Percentiles rank a stretch among this genome's conserved stretches.
Evolutionary conservation across 257 asterid genomes (phyloP).

Genomic region (Nyctanthes arbortristis): DNA sequence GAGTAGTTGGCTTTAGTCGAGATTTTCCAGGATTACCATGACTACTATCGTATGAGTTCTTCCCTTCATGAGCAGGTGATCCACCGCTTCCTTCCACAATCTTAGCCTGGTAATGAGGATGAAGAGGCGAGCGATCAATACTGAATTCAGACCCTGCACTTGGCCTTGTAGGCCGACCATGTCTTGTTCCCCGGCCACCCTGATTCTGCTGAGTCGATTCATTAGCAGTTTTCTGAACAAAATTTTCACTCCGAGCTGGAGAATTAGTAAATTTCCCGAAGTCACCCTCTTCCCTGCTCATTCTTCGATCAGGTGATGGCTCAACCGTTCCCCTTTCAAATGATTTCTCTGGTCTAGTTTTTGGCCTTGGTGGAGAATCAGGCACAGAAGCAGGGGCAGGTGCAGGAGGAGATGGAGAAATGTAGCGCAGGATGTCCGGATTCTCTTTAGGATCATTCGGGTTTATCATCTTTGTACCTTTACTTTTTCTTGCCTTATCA

Average conservation of each 20-base stretch:
- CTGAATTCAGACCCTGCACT: slow-evolving; percentile 67
- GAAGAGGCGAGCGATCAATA: slow-evolving; percentile 70
- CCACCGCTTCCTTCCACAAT: slow-evolving; percentile 41
- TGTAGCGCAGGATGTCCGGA: slow-evolving; percentile 50
- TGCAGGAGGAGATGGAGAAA: slow-evolving; percentile 27
- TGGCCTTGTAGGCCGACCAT: slow-evolving; percentile 41
- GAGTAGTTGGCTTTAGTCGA: slow-evolving; percentile 40
- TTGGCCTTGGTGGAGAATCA: slow-evolving; percentile 25
- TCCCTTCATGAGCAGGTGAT: slow-evolving; percentile 70
- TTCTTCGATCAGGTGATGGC: slow-evolving; percentile 33
- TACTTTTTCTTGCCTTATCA: slow-evolving; percentile 66
- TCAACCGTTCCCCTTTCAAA: slow-evolving; percentile 34
- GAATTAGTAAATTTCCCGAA: slow-evolving; percentile 39
- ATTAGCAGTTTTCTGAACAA: slow-evolving; percentile 33
- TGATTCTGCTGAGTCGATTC: slow-evolving; percentile 34
- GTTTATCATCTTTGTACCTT: slow-evolving; percentile 70
- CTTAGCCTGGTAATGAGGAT: slow-evolving; percentile 58
- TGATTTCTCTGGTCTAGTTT: slow-evolving; percentile 34
- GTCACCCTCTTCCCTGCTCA: slow-evolving; percentile 46
- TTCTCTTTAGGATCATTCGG: slow-evolving; percentile 80
- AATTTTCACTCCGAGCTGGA: slow-evolving; percentile 41
- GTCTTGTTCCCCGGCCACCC: slow-evolving; percentile 49
- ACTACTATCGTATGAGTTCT: slow-evolving; percentile 48
- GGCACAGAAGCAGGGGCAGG: slow-evolving; percentile 13
- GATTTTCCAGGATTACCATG: slow-evolving; percentile 56